Conservation (phyloP, 306 rosid genomes). For the Cajanus cajan region DNA sequence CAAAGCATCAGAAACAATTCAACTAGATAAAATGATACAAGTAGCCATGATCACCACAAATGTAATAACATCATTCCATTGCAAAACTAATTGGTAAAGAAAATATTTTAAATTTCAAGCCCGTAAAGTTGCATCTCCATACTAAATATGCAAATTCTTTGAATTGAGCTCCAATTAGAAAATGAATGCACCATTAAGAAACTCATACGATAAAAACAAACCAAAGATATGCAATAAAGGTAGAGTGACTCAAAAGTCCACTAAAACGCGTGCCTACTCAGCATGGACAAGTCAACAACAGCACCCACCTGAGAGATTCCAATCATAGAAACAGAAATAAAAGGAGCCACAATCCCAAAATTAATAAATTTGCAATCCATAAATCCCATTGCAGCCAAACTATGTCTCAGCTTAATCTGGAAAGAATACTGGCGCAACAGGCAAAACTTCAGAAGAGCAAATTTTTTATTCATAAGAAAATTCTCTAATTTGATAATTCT, state of each 20-base stretch:
- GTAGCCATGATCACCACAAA: not conserved
- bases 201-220: not conserved
- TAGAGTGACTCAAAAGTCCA: not conserved
- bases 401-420: not conserved
- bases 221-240: not conserved
- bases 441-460: not conserved
- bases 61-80: conserved; percentile 12
- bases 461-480: not conserved
- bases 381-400: not conserved
- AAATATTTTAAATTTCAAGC: conserved; percentile 16
- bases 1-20: conserved; percentile 11
- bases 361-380: not conserved
- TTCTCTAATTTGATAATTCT: not conserved
- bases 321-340: not conserved
- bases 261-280: not conserved
- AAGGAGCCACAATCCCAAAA: not conserved
- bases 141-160: conserved; percentile 12
- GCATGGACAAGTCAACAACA: not conserved
- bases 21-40: not conserved
- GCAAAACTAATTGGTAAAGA: not conserved
- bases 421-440: not conserved
- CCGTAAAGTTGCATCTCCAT: not conserved
- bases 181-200: not conserved
- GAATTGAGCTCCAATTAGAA: conserved; percentile 13
- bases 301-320: not conserved